Percentiles rank a stretch among this genome's conserved stretches.
phyloP scores from a whole-genome alignment of 2,329 filamentous ascomycete genomes.

The Nemania diffusa region DNA sequence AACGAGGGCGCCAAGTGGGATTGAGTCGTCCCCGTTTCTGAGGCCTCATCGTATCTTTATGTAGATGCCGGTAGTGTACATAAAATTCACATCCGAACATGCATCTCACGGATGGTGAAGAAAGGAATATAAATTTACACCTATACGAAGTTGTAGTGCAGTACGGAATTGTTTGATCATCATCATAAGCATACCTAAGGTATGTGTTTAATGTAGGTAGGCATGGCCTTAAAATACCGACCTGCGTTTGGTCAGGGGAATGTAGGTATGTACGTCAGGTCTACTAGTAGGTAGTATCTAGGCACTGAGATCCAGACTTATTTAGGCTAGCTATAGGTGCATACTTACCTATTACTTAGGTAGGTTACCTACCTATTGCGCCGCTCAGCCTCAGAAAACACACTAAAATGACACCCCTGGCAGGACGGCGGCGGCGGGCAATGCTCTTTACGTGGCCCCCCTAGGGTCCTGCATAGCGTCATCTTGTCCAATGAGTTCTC shows the following conservation, averaged over 20 bases:
- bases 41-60: constrained; percentile 31
- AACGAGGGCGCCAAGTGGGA: constrained; percentile 21
- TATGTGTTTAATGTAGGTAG: neutral
- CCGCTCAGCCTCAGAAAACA: constrained; percentile 25
- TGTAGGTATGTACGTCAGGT: too few species aligned
- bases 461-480: constrained; percentile 19
- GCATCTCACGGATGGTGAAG: neutral
- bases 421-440: neutral
- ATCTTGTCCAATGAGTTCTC: constrained; percentile 30
- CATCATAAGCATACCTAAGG: neutral
- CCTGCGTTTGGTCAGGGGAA: neutral
- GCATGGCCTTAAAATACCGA: neutral
- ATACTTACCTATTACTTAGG: neutral
- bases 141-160: neutral
- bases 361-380: constrained; percentile 11
- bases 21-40: constrained; percentile 18
- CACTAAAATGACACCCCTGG: constrained; percentile 22
- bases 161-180: neutral
- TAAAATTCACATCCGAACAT: neutral
- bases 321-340: neutral
- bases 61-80: constrained; percentile 24
- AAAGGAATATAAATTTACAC: neutral
- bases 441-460: constrained; percentile 24
- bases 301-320: neutral
- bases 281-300: too few species aligned